A percentile compares a stretch with the other conserved stretches of the same genome.
phyloP scores from a whole-genome alignment of 1,284 basidiomycete genomes.

The Apiotrichum mycotoxinovorans region DNA sequence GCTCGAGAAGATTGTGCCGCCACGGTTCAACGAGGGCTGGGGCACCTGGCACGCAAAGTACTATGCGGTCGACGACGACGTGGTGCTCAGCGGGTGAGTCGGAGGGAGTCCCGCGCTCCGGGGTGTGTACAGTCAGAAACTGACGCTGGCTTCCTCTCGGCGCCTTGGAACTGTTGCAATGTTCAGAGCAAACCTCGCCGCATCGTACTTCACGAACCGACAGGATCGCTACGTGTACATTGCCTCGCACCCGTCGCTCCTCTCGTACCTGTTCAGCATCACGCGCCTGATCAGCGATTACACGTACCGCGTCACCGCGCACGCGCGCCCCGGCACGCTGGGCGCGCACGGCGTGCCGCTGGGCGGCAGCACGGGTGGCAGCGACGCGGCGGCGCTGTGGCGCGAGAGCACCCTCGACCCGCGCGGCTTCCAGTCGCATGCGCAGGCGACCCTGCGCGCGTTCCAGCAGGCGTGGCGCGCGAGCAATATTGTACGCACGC shows the following conservation, averaged over 20 bases:
- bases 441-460: conserved; percentile 43
- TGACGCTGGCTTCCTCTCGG: neutral
- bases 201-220: conserved; percentile 90
- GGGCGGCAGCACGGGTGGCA: conserved; percentile 7
- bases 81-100: conserved; percentile 87
- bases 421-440: conserved; percentile 38
- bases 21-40: conserved; percentile 95
- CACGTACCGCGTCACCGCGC: conserved; percentile 57
- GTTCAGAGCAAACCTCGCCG: conserved; percentile 84
- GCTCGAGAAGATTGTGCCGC: conserved; percentile 74
- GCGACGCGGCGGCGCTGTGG: conserved; percentile 15
- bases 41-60: conserved; percentile 98
- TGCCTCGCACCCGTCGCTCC: conserved; percentile 59
- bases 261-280: conserved; percentile 80
- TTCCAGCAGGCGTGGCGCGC: conserved; percentile 48
- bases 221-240: conserved; percentile 92
- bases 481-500: conserved; percentile 35
- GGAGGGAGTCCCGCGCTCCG: no score
- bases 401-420: conserved; percentile 30
- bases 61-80: conserved; percentile 86
- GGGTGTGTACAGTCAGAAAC: neutral
- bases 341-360: conserved; percentile 12
- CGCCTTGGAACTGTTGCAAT: neutral
- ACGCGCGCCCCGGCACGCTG: conserved; percentile 10
- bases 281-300: conserved; percentile 66